Percentiles rank a stretch among this genome's conserved stretches.
phyloP scores from a whole-genome alignment of 2,329 filamentous ascomycete species.

The Neurospora sp. region DNA sequence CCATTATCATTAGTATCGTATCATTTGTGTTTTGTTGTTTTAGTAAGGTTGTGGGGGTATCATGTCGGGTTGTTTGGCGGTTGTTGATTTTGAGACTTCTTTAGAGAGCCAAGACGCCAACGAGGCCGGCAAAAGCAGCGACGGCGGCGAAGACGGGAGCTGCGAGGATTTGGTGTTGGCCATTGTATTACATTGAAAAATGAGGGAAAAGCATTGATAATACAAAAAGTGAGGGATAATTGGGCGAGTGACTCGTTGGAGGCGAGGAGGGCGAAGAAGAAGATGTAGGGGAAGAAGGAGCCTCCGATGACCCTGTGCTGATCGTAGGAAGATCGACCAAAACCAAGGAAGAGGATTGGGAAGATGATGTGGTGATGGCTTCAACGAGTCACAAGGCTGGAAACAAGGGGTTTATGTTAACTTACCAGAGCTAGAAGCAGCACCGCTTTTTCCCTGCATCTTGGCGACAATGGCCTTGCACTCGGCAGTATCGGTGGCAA shows the following conservation, averaged over 20 bases:
- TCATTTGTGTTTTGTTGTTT: background rate
- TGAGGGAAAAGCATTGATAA: background rate
- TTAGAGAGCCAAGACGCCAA: background rate
- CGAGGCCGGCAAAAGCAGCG: background rate
- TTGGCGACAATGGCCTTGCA: background rate
- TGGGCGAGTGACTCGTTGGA: background rate
- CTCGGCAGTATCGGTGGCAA: background rate
- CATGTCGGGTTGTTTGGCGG: background rate
- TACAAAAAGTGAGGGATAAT: background rate
- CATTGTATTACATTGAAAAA: background rate
- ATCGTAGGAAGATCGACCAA: background rate
- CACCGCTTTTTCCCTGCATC: background rate
- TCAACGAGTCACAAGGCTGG: background rate
- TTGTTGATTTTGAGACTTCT: background rate
- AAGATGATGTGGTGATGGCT: background rate
- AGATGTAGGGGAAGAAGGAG: background rate
- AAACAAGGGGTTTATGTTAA: background rate
- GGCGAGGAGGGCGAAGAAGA: background rate
- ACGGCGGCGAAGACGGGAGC: background rate
- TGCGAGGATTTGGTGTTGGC: background rate
- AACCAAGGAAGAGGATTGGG: background rate
- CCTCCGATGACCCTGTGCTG: background rate
- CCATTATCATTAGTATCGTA: background rate
- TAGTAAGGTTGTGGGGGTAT: background rate
- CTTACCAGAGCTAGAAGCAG: background rate